Base-by-base conservation (phyloP, 495 filamentous ascomycete species). In the Talaromyces proteolyticus region DNA sequence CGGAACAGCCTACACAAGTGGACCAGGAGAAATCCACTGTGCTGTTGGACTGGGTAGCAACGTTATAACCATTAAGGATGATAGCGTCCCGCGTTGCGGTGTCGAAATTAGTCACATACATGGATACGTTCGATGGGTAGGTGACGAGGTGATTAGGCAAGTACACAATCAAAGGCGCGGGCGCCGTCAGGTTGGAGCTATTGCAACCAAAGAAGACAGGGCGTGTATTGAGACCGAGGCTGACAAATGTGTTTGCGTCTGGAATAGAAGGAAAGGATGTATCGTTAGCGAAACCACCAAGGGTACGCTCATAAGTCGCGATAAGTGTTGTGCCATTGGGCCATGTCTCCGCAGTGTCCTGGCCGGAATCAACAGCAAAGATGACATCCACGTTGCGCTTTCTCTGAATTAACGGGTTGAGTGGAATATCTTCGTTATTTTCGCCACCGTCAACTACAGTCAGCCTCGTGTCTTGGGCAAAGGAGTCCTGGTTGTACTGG, bases 151-250 rank as follows among this genome's bases (percentile, higher is more conserved):
- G 65, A 60, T 91, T 92, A 40, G 89, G 85, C 18, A 93, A 57
- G 67, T 93, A 95, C 52, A 95, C 83, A 51, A 94, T 64, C 20
- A 93, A 56, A 0, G 88, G 89, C 37, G 54, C 54, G 42, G 55
- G 51, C 8, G 51, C 51, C 2, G 49, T 49, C 38, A 48, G 18
- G 61, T 91, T 88, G 48, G 64, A 63, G n/a, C 65, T 68, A 61
- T 88, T 68, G 68, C 89, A 94, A 55, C 89, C 89, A 68, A 94
- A 94, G 70, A 94, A 92, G 11, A 87, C 85, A 6, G 89, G 89
- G 16, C 74, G 76, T 52, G 66, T 76, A 74, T 93, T 93, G 6
- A 94, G 74, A 37, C 83, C 84, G 0, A 85, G 77, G 63, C 89
- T 86, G 49, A 92, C 63, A 62, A 94, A 89, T 1, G 88, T 90